Evolutionary conservation across 345 rosid genomes (phyloP), one percentile per base, ranked within the genome.

Genomic region (Bruguiera parviflora): DNA sequence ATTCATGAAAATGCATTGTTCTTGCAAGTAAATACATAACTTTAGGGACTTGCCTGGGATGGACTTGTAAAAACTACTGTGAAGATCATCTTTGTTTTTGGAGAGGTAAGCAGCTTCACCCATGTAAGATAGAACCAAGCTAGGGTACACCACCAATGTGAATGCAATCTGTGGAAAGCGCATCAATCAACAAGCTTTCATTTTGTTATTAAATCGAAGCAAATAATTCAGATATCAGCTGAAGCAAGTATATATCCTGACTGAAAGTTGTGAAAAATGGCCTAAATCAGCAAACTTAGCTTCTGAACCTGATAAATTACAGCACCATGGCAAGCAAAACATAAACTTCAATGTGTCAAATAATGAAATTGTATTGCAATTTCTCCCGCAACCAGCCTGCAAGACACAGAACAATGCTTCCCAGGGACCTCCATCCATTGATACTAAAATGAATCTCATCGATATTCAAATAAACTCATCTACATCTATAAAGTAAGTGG

Each of bases 371-470:
- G 25, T 56, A 4, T n/a, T 57, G n/a, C n/a, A 19, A 6, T 35
- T 35, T 43, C 71, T 13, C n/a, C 9, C 32, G 16, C 55, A 51
- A 31, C 28, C 27, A 79, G 89, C 96, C 94, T 74, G 96, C 86
- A 31, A 87, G 85, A 69, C 96, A 90, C 65, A 90, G 75, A 63
- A 88, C 71, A 78, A 88, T 85, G 64, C 96, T 94, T 65, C 96
- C 94, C 60, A 88, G 72, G 27, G 96, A 91, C 88, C 81, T 86
- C 93, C 93, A 91, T 3, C 93, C 96, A 52, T 37, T 37, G 43
- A 37, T 8, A 37, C 43, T 37, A 37, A 8, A 37, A 37, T 8
- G 43, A 37, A 37, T 37, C 43, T 8, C 43, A 8, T 37, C 43
- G 0, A 8, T 2, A 37, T 37, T 37, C 10, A 37, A 37, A 37